These are phyloP conservation scores for Mallotus nudiflorus DNA, from an alignment of 345 rosid species.

Conservation along the genomic window DNA sequence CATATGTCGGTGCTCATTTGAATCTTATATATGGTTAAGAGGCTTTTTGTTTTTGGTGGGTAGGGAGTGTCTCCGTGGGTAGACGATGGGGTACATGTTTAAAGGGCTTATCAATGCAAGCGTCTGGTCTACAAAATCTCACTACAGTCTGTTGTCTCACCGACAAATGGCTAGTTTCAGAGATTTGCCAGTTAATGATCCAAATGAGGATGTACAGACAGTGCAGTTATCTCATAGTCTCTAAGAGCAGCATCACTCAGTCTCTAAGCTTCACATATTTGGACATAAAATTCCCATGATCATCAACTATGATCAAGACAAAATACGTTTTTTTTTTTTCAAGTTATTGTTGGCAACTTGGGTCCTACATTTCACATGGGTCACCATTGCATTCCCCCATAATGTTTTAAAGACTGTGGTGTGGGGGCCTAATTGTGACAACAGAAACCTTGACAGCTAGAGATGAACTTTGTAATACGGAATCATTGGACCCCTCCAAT, in stretches of 20 bases:
- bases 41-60: not conserved
- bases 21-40: not conserved
- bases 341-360: constrained; percentile 14
- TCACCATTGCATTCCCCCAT: not conserved
- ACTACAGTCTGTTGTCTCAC: not conserved
- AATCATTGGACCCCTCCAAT: constrained; percentile 8
- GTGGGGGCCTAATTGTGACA: constrained; percentile 23
- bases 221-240: not conserved
- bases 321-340: not conserved
- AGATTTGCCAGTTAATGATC: constrained; percentile 12
- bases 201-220: not conserved
- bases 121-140: constrained; percentile 2
- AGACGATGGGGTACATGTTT: not conserved
- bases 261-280: not conserved
- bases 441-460: constrained; percentile 16
- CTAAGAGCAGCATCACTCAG: not conserved
- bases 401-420: constrained; percentile 12
- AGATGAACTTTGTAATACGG: not conserved
- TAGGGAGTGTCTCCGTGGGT: not conserved
- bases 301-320: constrained; percentile 9
- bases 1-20: not conserved
- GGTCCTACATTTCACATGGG: constrained; percentile 33
- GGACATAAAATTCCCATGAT: not conserved
- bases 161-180: constrained; percentile 15
- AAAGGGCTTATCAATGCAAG: not conserved